phyloP scores from a whole-genome alignment of 495 filamentous ascomycete species.

The Podospora sp. region DNA sequence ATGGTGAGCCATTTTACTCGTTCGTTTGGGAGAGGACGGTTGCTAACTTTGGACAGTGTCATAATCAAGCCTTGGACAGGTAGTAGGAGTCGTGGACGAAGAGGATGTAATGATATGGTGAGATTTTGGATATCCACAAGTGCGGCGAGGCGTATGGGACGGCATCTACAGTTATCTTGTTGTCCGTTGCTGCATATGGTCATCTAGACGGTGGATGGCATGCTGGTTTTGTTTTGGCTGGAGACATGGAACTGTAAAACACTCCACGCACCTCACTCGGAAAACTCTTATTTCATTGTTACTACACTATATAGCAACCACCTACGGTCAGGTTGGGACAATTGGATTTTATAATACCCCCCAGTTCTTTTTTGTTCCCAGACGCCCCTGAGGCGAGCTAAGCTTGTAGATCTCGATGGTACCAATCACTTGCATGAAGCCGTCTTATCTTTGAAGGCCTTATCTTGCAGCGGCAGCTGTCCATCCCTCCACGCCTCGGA shows the following conservation, averaged over 20 bases:
- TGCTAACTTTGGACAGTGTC: slow-evolving; percentile 36
- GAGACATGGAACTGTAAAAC: background rate
- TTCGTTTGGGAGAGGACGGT: background rate
- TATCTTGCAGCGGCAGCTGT: slow-evolving; percentile 15
- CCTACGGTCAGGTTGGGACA: too few relatives aligned
- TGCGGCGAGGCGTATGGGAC: background rate
- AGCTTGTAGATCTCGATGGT: too few relatives aligned
- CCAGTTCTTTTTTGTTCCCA: too few relatives aligned
- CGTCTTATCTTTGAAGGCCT: slow-evolving; percentile 10
- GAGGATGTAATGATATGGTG: background rate
- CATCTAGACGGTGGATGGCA: background rate
- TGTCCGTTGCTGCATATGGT: background rate
- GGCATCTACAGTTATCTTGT: background rate
- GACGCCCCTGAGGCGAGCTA: too few relatives aligned
- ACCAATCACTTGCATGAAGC: background rate
- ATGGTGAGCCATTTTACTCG: slow-evolving; percentile 34
- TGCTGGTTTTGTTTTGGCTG: background rate
- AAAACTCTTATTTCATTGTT: background rate
- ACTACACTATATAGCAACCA: too few relatives aligned
- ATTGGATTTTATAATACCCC: too few relatives aligned
- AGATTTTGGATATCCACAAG: too few relatives aligned
- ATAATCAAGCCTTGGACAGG: slow-evolving; percentile 45
- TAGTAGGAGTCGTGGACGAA: slow-evolving; percentile 15
- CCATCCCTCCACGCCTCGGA: slow-evolving; percentile 11
- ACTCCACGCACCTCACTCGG: background rate